Conservation (phyloP, 257 asterid species). For the Solanum acaule region DNA sequence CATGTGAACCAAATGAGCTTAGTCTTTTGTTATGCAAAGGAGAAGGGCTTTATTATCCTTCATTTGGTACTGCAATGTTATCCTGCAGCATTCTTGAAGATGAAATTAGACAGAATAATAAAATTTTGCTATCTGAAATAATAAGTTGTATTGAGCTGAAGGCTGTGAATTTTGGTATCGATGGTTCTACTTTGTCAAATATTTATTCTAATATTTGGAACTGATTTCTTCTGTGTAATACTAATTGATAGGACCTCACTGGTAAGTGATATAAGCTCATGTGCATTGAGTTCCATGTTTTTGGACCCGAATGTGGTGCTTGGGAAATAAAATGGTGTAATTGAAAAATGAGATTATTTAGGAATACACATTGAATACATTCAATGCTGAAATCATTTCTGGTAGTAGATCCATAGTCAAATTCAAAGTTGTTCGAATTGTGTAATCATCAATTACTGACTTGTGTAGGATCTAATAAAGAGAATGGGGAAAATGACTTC, state of each 20-base stretch:
- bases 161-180: background rate
- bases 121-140: background rate
- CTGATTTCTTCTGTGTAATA: background rate
- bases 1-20: background rate
- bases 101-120: background rate
- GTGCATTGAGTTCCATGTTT: background rate
- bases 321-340: background rate
- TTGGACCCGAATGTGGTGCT: background rate
- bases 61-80: background rate
- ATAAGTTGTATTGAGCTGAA: background rate
- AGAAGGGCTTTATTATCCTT: background rate
- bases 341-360: background rate
- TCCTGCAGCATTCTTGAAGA: background rate
- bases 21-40: background rate
- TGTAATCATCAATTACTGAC: background rate
- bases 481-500: slow-evolving; percentile 3
- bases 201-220: background rate
- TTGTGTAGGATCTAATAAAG: slow-evolving; percentile 29
- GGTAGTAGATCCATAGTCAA: background rate
- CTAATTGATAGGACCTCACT: background rate
- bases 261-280: background rate
- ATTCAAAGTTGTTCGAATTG: background rate
- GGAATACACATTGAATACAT: background rate
- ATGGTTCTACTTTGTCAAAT: background rate
- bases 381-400: background rate